Evolutionary conservation across 306 rosid genomes (phyloP), one percentile per base, ranked within the genome.

Genomic region (Neltuma alba): DNA sequence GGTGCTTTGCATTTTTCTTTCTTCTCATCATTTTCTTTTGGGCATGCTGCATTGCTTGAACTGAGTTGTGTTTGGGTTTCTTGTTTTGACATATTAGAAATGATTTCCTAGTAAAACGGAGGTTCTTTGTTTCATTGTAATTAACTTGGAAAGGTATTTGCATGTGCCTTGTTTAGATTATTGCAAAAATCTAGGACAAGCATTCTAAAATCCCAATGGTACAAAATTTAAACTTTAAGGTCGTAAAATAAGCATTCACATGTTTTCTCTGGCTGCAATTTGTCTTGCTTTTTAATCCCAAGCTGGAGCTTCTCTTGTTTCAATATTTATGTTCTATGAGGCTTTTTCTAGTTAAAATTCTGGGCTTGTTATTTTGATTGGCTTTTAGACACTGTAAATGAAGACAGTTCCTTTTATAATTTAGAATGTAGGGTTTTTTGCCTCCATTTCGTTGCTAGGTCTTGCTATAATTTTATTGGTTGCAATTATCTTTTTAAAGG

Each of bases 1-100:
- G 81, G 74, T 73, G 68, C 40, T 37, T 67, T 57, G 21, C 67
- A 3, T 10, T 83, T 77, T 50, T 65, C 44, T 79, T 73, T 28
- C 52, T 68, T 23, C 33, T 37, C 30, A 68, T 40, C 50, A 38
- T 68, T 66, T 21, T 68, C 36, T 37, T 36, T 38, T 20, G 72
- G 72, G 72, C 20, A 38, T 23, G 38, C 1, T 21, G 50, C 50
- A 10, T 66, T 66, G 45, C 48, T 67, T 67, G 3, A 37, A 38
- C 33, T 38, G 20, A 67, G 3, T 36, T 18, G 36, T 64, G 70
- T 20, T 65, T 65, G 47, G 3, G 7, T 21, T 81, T 81, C 68
- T 45, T 28, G 44, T 65, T 76, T 85, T 52, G 54, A 21, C 65
- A 36, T 34, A 47, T 21, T 21, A 70, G 47, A 82, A 45, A 67